phyloP scores from a whole-genome alignment of 2,329 filamentous ascomycete species.

The Rhexocercosporidium sp. region DNA sequence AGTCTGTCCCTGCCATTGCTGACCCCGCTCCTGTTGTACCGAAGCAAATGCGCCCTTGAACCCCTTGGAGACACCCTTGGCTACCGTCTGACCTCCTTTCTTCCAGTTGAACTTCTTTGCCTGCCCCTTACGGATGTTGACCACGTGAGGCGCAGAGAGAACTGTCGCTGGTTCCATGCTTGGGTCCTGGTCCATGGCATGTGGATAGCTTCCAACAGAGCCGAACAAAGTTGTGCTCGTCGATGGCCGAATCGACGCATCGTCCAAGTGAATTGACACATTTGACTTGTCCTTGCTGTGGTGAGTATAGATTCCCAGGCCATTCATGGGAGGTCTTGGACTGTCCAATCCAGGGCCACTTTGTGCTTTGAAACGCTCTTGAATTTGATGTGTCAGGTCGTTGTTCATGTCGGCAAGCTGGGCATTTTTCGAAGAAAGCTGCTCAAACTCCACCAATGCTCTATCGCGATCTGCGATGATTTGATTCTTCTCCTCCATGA shows the following conservation, averaged over 20 bases:
- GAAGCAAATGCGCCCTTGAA: slow-evolving; percentile 83
- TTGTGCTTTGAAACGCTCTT: slow-evolving; percentile 87
- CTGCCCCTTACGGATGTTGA: slow-evolving; percentile 93
- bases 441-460: slow-evolving; percentile 93
- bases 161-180: slow-evolving; percentile 42
- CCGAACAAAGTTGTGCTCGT: slow-evolving; percentile 44
- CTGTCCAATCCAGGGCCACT: slow-evolving; percentile 54
- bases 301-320: slow-evolving; percentile 67
- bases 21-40: slow-evolving; percentile 57
- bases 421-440: slow-evolving; percentile 90
- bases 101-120: slow-evolving; percentile 98
- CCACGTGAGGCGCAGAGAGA: slow-evolving; percentile 75
- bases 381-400: slow-evolving; percentile 90
- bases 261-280: slow-evolving; percentile 40
- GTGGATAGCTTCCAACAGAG: slow-evolving; percentile 38
- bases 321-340: slow-evolving; percentile 54
- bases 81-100: slow-evolving; percentile 91
- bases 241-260: slow-evolving; percentile 47
- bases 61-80: slow-evolving; percentile 92
- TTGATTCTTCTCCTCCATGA: slow-evolving; percentile 84
- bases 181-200: slow-evolving; percentile 43
- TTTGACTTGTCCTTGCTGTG: slow-evolving; percentile 54
- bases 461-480: slow-evolving; percentile 88
- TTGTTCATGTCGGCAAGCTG: slow-evolving; percentile 96
- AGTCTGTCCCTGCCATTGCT: slow-evolving; percentile 57